Evolutionary conservation across 495 filamentous ascomycete genomes (phyloP).

Genomic region (Aspergillus homomorphus): DNA sequence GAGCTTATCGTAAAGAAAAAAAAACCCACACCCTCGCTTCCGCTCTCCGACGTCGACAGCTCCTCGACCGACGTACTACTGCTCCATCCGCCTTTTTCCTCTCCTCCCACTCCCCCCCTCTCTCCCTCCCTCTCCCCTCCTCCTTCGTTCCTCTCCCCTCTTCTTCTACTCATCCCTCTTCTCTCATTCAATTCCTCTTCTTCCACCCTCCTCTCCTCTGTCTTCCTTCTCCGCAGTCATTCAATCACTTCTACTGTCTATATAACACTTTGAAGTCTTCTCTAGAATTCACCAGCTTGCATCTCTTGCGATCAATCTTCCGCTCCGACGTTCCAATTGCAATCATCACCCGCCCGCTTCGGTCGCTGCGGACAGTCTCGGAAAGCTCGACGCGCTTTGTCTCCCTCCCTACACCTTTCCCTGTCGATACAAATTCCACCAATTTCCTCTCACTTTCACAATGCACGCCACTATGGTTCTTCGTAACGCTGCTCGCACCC

Average conservation of each 20-base stretch:
- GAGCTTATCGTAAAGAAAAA: constrained; percentile 16
- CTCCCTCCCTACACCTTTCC: constrained; percentile 12
- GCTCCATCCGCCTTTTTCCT: constrained; percentile 13
- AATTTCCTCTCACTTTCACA: constrained; percentile 21
- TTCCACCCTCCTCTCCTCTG: constrained; percentile 12
- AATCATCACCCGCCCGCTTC: constrained; percentile 13
- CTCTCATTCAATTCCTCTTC: constrained; percentile 13
- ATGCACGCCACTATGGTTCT: constrained; percentile 69
- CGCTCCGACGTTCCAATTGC: neutral
- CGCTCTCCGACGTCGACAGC: constrained; percentile 12
- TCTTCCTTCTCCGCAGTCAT: constrained; percentile 16
- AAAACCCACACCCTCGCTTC: constrained; percentile 20
- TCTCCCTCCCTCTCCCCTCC: constrained; percentile 7
- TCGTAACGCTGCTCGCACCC: constrained; percentile 67
- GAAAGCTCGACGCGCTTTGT: constrained; percentile 32
- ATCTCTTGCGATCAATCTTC: neutral
- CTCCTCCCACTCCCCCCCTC: constrained; percentile 17
- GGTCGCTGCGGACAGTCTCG: constrained; percentile 36
- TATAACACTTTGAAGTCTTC: neutral
- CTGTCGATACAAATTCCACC: constrained; percentile 13
- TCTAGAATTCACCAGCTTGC: neutral
- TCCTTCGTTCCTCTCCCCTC: constrained; percentile 23
- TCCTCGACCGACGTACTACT: neutral
- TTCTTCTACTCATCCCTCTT: constrained; percentile 16
- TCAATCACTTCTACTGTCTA: neutral